Conservation (phyloP, 2,329 filamentous ascomycete genomes). For the Mariannaea sp. region DNA sequence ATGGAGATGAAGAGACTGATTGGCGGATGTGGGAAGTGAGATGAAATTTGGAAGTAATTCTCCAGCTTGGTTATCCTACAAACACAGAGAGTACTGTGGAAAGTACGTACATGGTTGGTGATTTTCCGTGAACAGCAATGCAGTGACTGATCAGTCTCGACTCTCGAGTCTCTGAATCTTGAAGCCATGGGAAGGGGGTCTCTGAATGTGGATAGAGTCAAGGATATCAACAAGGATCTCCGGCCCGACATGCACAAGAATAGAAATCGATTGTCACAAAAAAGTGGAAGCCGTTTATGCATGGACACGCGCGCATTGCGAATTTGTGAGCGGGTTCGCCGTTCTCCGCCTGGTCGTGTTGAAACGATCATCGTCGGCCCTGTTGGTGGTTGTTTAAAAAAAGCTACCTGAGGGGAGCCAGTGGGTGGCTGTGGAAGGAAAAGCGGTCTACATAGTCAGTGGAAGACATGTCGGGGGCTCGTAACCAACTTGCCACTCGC, state of each 20-base stretch:
- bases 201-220: too few species aligned
- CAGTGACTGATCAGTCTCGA: constrained; percentile 9
- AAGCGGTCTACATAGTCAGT: too few species aligned
- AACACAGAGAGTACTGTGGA: too few species aligned
- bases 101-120: too few species aligned
- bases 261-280: constrained; percentile 12
- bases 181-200: too few species aligned
- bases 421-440: too few species aligned
- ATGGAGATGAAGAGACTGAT: neutral
- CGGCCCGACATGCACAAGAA: constrained; percentile 7
- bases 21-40: constrained; percentile 5
- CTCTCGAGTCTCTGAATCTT: constrained; percentile 1
- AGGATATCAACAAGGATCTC: neutral
- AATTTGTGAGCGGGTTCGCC: constrained; percentile 6
- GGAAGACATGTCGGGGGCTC: constrained; percentile 12
- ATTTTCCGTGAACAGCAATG: constrained; percentile 1
- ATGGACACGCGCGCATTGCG: constrained; percentile 24
- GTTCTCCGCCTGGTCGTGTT: too few species aligned
- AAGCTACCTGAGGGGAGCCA: constrained; percentile 18
- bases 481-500: constrained; percentile 13
- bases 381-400: constrained; percentile 34
- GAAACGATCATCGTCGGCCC: too few species aligned
- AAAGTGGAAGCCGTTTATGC: neutral
- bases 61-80: too few species aligned
- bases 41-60: constrained; percentile 16